Percentiles rank a stretch among this genome's conserved stretches.
phyloP scores from a whole-genome alignment of 2,329 filamentous ascomycete genomes.

The Venturia effusa region DNA sequence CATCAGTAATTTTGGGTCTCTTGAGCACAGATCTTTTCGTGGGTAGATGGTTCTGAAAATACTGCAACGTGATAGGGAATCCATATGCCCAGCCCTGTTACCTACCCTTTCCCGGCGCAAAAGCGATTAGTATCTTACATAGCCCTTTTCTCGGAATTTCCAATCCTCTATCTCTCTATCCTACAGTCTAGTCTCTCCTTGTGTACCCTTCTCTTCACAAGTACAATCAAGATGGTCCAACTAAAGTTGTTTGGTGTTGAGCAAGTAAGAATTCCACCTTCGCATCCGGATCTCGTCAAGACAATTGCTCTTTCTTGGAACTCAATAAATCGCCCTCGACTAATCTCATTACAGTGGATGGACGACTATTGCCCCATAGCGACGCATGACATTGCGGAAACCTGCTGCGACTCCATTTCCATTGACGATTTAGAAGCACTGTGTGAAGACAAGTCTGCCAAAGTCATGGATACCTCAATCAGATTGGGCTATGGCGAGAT shows the following conservation, averaged over 20 bases:
- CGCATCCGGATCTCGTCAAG: not conserved
- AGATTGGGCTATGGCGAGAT: slow-evolving; percentile 66
- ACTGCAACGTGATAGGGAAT: no score
- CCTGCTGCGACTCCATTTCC: slow-evolving; percentile 65
- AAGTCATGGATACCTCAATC: slow-evolving; percentile 40
- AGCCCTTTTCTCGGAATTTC: not conserved
- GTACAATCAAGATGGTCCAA: slow-evolving; percentile 5
- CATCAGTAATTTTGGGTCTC: no score
- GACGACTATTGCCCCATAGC: slow-evolving; percentile 41
- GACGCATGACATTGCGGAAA: slow-evolving; percentile 66
- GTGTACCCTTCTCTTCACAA: not conserved
- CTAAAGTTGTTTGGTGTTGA: slow-evolving; percentile 54
- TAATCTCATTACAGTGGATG: slow-evolving; percentile 38
- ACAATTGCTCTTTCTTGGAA: not conserved
- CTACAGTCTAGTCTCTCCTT: not conserved
- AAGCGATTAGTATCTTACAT: no score
- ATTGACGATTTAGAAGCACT: slow-evolving; percentile 54
- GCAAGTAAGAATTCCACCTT: slow-evolving; percentile 36
- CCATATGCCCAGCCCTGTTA: no score
- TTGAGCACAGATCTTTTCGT: no score
- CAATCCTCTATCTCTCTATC: no score
- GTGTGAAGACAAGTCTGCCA: slow-evolving; percentile 42
- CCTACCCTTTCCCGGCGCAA: no score
- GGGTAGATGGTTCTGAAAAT: no score
- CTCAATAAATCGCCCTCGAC: not conserved